Evolutionary conservation across 768 basidiomycete genomes (phyloP).

Genomic region (Agrocybe praecox): DNA sequence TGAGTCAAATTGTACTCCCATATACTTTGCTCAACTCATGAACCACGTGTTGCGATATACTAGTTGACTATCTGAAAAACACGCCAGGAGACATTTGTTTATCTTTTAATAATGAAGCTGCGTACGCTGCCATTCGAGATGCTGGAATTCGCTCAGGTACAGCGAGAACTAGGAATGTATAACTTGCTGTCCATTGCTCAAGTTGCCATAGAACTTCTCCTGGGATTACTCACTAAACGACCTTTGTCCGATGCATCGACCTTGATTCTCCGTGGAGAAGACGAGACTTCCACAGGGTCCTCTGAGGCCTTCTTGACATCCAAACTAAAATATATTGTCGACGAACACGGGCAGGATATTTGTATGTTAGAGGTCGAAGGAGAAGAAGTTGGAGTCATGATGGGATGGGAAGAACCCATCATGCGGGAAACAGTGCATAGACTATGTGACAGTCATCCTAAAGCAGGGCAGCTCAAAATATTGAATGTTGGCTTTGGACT

Average conservation of each 20-base stretch:
- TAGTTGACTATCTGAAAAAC: slow-evolving; percentile 77
- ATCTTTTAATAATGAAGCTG: slow-evolving; percentile 75
- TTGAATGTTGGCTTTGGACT: slow-evolving; percentile 95
- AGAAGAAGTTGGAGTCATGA: slow-evolving; percentile 97
- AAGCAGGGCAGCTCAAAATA: slow-evolving; percentile 56
- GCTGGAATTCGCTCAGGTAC: slow-evolving; percentile 91
- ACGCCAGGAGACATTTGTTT: slow-evolving; percentile 92
- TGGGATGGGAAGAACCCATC: slow-evolving; percentile 94
- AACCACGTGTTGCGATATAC: not conserved
- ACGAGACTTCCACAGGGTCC: slow-evolving; percentile 61
- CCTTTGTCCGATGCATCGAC: slow-evolving; percentile 31
- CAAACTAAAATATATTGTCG: slow-evolving; percentile 65
- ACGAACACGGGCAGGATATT: slow-evolving; percentile 79
- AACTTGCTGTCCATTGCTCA: slow-evolving; percentile 10
- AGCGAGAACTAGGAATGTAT: slow-evolving; percentile 19
- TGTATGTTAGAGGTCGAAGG: slow-evolving; percentile 68
- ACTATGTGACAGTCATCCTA: slow-evolving; percentile 58
- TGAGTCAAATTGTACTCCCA: slow-evolving; percentile 26
- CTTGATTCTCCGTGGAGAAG: slow-evolving; percentile 49
- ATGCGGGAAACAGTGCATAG: slow-evolving; percentile 81
- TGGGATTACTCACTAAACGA: slow-evolving; percentile 59
- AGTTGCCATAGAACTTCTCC: slow-evolving; percentile 62
- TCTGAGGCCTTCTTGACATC: slow-evolving; percentile 73
- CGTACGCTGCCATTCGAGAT: slow-evolving; percentile 83
- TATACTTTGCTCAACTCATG: not conserved